Conservation (phyloP, 164 flowering plant species). For the Umbellularia californica region DNA sequence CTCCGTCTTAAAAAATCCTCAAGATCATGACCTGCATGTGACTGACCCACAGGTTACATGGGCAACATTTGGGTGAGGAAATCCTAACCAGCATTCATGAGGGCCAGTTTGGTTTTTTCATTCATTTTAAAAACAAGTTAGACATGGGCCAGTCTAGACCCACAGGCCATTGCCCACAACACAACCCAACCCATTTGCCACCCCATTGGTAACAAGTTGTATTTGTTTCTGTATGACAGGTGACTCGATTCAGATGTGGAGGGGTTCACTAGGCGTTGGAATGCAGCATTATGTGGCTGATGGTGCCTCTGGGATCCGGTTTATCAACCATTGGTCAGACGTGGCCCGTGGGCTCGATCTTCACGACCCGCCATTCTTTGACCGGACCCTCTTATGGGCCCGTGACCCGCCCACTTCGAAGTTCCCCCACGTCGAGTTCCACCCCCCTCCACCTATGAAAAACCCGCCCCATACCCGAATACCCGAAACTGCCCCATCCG, state of each 20-base stretch:
- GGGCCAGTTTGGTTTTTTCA: too few species aligned
- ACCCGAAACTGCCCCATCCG: slow-evolving; percentile 13
- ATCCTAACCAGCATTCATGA: too few species aligned
- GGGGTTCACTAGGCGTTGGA: slow-evolving; percentile 42
- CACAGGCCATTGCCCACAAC: too few species aligned
- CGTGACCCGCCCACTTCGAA: slow-evolving; percentile 50
- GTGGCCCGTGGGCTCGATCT: slow-evolving; percentile 54
- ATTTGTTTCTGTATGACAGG: slow-evolving; percentile 18
- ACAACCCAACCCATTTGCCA: too few species aligned
- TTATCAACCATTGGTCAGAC: slow-evolving; percentile 64
- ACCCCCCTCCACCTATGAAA: slow-evolving; percentile 41
- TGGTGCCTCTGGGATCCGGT: slow-evolving; percentile 60
- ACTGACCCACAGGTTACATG: too few species aligned
- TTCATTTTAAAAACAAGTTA: not conserved
- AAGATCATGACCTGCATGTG: too few species aligned
- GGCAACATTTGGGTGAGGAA: not conserved
- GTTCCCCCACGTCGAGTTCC: slow-evolving; percentile 63
- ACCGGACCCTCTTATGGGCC: slow-evolving; percentile 53
- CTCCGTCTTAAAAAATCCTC: too few species aligned
- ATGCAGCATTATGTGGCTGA: slow-evolving; percentile 69
- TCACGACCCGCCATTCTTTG: slow-evolving; percentile 49
- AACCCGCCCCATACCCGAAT: slow-evolving; percentile 12
- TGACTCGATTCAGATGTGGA: slow-evolving; percentile 36
- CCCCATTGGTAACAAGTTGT: too few species aligned
- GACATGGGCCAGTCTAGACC: too few species aligned